Evolutionary conservation across 2,329 filamentous ascomycete species (phyloP).

Genomic region (Curvularia sp.): DNA sequence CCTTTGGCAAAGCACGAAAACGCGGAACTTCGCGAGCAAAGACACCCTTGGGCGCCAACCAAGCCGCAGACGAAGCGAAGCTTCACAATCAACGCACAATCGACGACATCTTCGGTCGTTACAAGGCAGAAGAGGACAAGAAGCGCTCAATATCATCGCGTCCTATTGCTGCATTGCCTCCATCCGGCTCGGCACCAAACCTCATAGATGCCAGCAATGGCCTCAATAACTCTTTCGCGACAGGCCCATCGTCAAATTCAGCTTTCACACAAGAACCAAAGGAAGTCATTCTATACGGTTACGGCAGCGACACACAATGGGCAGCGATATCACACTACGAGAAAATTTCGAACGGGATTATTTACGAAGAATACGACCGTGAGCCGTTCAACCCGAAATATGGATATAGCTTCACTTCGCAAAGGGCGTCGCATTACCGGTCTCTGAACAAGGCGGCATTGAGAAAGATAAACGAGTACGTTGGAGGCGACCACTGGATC

Average conservation of each 20-base stretch:
- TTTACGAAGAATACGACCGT: slow-evolving; percentile 93
- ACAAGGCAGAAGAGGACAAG: slow-evolving; percentile 42
- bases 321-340: slow-evolving; percentile 90
- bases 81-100: slow-evolving; percentile 55
- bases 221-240: slow-evolving; percentile 35
- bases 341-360: slow-evolving; percentile 75
- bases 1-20: slow-evolving; percentile 63
- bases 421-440: slow-evolving; percentile 68
- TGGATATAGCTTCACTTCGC: slow-evolving; percentile 74
- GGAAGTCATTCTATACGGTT: slow-evolving; percentile 87
- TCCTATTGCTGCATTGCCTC: slow-evolving; percentile 32
- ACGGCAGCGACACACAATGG: slow-evolving; percentile 72
- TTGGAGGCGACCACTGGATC: slow-evolving; percentile 90
- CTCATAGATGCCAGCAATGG: slow-evolving; percentile 39
- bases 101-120: slow-evolving; percentile 56
- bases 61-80: slow-evolving; percentile 61
- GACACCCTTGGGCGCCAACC: slow-evolving; percentile 63
- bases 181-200: slow-evolving; percentile 44
- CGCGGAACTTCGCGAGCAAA: slow-evolving; percentile 59
- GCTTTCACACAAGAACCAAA: slow-evolving; percentile 63
- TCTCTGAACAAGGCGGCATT: slow-evolving; percentile 76
- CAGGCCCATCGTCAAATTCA: slow-evolving; percentile 45
- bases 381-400: slow-evolving; percentile 78
- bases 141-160: slow-evolving; percentile 38
- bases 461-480: slow-evolving; percentile 78